Percentiles rank a stretch among this genome's conserved stretches.
Evolutionary conservation across 129 eudicot species (phyloP).

Genomic region (Smallanthus sonchifolius): DNA sequence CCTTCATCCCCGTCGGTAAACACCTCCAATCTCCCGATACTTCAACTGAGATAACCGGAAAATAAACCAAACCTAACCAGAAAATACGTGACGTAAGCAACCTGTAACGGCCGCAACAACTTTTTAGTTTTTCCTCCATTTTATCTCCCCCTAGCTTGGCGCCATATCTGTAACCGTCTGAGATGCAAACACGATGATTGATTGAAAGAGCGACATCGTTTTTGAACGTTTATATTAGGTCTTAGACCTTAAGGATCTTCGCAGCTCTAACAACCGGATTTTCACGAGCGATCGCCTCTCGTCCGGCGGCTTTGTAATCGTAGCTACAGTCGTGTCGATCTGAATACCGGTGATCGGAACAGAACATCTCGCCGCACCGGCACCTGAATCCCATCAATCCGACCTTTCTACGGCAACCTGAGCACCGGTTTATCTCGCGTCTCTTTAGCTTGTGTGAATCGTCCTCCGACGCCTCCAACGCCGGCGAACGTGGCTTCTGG

Average conservation of each 20-base stretch:
- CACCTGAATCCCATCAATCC: slow-evolving; percentile 83
- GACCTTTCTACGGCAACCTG: slow-evolving; percentile 67
- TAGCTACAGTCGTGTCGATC: slow-evolving; percentile 87
- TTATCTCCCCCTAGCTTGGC: slow-evolving; percentile 18
- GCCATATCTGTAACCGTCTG: slow-evolving; percentile 22
- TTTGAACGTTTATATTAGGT: neutral
- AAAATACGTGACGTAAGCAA: slow-evolving; percentile 33
- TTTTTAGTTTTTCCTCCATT: neutral
- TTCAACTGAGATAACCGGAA: slow-evolving; percentile 18
- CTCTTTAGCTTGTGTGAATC: slow-evolving; percentile 17
- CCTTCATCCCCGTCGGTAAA: slow-evolving; percentile 27
- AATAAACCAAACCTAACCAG: slow-evolving; percentile 23
- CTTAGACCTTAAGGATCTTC: slow-evolving; percentile 68
- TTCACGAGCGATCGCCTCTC: slow-evolving; percentile 80
- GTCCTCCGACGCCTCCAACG: slow-evolving; percentile 3
- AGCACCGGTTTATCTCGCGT: slow-evolving; percentile 62
- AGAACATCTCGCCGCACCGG: slow-evolving; percentile 78
- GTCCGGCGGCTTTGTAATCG: slow-evolving; percentile 81
- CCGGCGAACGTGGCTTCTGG: neutral
- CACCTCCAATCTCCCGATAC: slow-evolving; percentile 21
- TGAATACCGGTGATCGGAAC: slow-evolving; percentile 77
- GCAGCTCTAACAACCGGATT: slow-evolving; percentile 84
- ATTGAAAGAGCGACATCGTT: slow-evolving; percentile 23
- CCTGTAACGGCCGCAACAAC: slow-evolving; percentile 11
- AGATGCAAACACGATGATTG: slow-evolving; percentile 19